Evolutionary conservation across 176 grass and related monocot genomes (phyloP).

Genomic region (Luzula sylvatica): DNA sequence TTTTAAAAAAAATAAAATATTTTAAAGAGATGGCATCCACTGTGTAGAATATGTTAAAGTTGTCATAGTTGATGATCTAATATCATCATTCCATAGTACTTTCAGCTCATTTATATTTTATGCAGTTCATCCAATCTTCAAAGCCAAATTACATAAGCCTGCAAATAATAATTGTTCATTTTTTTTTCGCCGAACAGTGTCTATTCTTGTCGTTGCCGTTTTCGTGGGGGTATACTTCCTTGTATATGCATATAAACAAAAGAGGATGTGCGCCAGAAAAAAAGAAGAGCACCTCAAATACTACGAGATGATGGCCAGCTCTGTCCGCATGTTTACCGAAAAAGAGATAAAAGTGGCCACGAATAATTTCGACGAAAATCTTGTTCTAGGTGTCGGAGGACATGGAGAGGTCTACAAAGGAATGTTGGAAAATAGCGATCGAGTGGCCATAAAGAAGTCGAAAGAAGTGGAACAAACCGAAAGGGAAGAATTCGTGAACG

Average conservation of each 20-base stretch:
- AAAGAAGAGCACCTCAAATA: not conserved
- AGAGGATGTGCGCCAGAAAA: not conserved
- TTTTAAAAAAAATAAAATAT: too few species aligned
- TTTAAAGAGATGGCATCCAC: too few species aligned
- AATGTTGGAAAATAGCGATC: not conserved
- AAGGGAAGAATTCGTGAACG: slow-evolving; percentile 29
- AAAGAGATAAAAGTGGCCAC: not conserved
- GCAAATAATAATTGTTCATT: not conserved
- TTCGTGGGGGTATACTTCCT: not conserved
- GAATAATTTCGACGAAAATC: not conserved
- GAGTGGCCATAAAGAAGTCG: slow-evolving; percentile 29
- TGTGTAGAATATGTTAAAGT: too few species aligned
- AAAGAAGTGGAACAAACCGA: not conserved
- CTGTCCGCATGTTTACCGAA: not conserved
- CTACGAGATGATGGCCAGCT: not conserved
- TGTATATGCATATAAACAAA: not conserved
- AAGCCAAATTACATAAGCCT: too few species aligned
- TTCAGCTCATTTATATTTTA: too few species aligned
- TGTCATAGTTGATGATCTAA: too few species aligned
- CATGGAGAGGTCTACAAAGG: slow-evolving; percentile 27
- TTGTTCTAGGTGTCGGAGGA: not conserved
- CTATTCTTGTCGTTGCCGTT: not conserved
- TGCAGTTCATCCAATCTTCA: too few species aligned
- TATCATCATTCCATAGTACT: too few species aligned
- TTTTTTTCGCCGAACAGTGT: not conserved